Base-by-base conservation (phyloP, 202 grass and related monocot species). In the Musa balbisiana region DNA sequence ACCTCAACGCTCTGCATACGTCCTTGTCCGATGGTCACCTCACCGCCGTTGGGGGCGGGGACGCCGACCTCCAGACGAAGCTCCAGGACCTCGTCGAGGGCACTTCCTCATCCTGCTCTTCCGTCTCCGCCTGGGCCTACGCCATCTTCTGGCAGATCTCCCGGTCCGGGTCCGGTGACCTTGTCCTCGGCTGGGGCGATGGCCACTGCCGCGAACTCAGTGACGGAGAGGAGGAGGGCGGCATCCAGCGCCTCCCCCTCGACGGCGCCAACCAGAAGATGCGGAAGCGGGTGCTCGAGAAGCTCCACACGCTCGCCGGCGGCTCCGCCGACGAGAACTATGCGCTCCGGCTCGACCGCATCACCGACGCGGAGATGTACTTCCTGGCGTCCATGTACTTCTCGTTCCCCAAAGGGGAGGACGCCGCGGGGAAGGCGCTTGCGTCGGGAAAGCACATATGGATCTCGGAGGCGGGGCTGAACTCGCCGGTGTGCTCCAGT, bases 61-160 rank as follows among this genome's bases (percentile, higher is more conserved):
- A 69, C 27, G 67, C 27, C 3, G 67, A 69, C 67, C 67, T 69
- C 67, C 67, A 17, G 67, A 69, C 26, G 27, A 69, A 69, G 13
- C 33, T 69, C 33, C 67, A 69, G 67, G 67, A 69, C 67, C 67
- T 69, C 67, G 67, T 69, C 27, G 67, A 69, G 14, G 26, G 67
- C 6, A 15, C 17, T 29, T 49, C 67, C 27, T 29, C 33, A 6
- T 43, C 33, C 33, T 43, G 33, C 33, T 8, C 33, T 6, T 43
- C 4, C 33, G 33, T 43, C 33, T 43, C 22, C 10, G 22, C 21
- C 13, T 74, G 72, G 72, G 53, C 22, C 53, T 74, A 27, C 72
- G 72, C 72, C 24, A 74, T 74, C 20, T 74, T 74, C 53, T 74
- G 72, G 72, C 72, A 74, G 72, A 74, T 74, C 72, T 74, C 72